Evolutionary conservation across 2,329 filamentous ascomycete species (phyloP), one percentile per base, ranked within the genome.

Genomic region (Dichotomopilus funicola): DNA sequence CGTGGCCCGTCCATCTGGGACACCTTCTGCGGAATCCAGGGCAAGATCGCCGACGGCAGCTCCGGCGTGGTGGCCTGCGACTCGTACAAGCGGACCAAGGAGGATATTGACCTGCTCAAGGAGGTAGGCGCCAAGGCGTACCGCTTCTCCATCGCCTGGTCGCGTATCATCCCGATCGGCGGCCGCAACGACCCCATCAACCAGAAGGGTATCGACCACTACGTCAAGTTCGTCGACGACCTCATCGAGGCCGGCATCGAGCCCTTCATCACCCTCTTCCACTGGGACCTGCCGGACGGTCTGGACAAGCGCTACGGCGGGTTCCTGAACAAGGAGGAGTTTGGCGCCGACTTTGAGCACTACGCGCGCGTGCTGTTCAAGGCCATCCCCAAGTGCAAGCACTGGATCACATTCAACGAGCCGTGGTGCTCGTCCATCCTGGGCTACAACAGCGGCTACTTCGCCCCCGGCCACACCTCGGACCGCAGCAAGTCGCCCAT

Each of bases 351-450:
- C 73, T 95, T 84, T 68, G 85, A 87, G 63, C 75, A 86, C 72
- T 95, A 91, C 67, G 87, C 89, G 8, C 83, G 86, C 59, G 76
- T 89, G 47, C 77, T 89, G 65, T 95, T 91, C 74, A 78, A 86
- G 67, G 81, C 84, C 1, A 78, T 95, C 49, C 80, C 84, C 53
- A 86, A 85, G 70, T 89, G 91, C 66, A 89, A 90, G 75, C 79
- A 89, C 72, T 95, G 90, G 90, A 89, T 91, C 70, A 94, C 89
- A 33, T 90, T 92, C 74, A 94, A 94, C 70, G 89, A 95, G 75
- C 90, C 90, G 3, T 94, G 88, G 84, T 95, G 89, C 73, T 88
- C 83, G 61, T 83, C 86, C 51, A 85, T 94, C 59, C 78, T 94
- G 43, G 89, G 89, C 38, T 94, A 92, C 72, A 87, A 80, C 67